Conservation (phyloP, 768 basidiomycete species). For the Russula abietina region DNA sequence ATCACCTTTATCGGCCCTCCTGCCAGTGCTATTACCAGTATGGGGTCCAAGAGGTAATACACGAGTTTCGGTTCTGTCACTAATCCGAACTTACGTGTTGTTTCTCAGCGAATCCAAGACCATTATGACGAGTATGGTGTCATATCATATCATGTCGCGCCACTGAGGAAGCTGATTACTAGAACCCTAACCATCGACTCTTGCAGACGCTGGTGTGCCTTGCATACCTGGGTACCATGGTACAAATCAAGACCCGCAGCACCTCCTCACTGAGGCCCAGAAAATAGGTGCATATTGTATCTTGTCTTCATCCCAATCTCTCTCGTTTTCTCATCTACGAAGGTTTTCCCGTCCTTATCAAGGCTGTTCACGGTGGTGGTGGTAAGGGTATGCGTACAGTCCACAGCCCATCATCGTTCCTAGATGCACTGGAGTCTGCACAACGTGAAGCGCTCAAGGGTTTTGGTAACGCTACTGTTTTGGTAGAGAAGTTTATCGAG, state of each 20-base stretch:
- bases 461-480: conserved; percentile 80
- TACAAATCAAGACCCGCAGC: conserved; percentile 65
- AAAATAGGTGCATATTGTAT: conserved; percentile 49
- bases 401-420: conserved; percentile 57
- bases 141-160: background rate
- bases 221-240: conserved; percentile 96
- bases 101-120: conserved; percentile 82
- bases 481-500: conserved; percentile 85
- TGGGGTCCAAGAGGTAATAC: conserved; percentile 90
- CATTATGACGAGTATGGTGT: conserved; percentile 70
- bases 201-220: conserved; percentile 75
- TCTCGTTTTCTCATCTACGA: background rate
- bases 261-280: conserved; percentile 61
- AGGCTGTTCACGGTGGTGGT: conserved; percentile 93
- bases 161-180: background rate
- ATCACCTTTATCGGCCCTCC: conserved; percentile 91
- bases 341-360: conserved; percentile 91
- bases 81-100: background rate
- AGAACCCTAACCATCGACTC: background rate
- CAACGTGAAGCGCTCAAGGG: conserved; percentile 83
- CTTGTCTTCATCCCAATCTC: background rate
- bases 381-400: conserved; percentile 95
- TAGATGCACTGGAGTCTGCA: conserved; percentile 78
- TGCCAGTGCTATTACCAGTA: conserved; percentile 78
- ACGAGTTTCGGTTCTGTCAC: background rate